Base-by-base conservation (phyloP, 2,329 filamentous ascomycete species). In the Zasmidium angulare region DNA sequence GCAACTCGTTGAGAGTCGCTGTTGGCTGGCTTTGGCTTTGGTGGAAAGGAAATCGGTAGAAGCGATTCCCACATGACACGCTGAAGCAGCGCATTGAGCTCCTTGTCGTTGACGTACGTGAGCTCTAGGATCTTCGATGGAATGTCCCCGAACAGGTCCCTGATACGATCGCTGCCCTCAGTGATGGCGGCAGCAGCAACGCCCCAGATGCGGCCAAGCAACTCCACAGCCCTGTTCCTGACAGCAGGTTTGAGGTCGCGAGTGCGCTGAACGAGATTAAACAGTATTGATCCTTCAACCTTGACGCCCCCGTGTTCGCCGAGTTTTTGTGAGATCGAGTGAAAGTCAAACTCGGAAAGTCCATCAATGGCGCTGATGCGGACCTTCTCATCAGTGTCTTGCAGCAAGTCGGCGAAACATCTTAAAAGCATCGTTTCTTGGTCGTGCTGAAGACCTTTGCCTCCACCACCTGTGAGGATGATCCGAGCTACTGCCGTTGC, bases 191-290 rank as follows among this genome's bases (percentile, higher is more conserved):
- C 90, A 19, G 88, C 86, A 12, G 91, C 93, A 19, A 96, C 93
- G n/a, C 91, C 93, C 95, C 95, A 99, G 24, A 98, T 87, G 62
- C 88, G 90, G 11, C 86, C 90, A 1, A 98, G 79, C 9, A 96
- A 81, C 53, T 87, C 88, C 85, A 96, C 96, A 22, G 91, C 93
- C 68, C 93, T 91, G 43, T 90, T 86, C 58, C 93, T 89, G 11
- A 99, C 90, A 46, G 85, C 81, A 14, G 88, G 85, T 72, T 89
- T 93, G 63, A 89, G 88, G 76, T 99, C 96, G 67, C 93, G 91
- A 65, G 91, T 91, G 64, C 95, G 86, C 71, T 97, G 92, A 24
- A 91, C 90, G 23, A 99, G 83, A 63, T 89, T 91, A 56, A 84
- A 86, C 17, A 99, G 82, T 23, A 97, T 83, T 0, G 93, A 95